These are phyloP conservation scores for Mycosphaerelloides madeirae DNA, from an alignment of 2,329 filamentous ascomycete species.

Conservation along the genomic window DNA sequence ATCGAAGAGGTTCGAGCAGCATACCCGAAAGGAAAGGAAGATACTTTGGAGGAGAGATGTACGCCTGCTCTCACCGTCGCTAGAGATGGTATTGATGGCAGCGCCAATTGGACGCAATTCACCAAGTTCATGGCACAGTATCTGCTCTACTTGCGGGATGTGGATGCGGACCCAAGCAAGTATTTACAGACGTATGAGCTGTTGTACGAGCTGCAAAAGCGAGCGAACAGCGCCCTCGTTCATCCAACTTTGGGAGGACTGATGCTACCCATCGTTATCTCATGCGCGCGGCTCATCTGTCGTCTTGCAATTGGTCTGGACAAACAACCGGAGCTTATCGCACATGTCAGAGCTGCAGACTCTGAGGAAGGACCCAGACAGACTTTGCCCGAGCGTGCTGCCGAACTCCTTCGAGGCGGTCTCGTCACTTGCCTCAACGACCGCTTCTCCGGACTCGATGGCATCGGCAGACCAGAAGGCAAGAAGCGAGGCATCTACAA, in stretches of 20 bases:
- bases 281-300: slow-evolving; percentile 73
- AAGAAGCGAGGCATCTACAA: slow-evolving; percentile 86
- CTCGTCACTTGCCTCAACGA: slow-evolving; percentile 88
- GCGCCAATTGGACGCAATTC: slow-evolving; percentile 71
- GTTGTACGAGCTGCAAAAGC: slow-evolving; percentile 68
- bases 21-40: slow-evolving; percentile 48
- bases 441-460: slow-evolving; percentile 56
- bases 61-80: slow-evolving; percentile 61
- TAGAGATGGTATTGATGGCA: slow-evolving; percentile 59
- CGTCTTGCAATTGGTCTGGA: slow-evolving; percentile 80
- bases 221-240: slow-evolving; percentile 75
- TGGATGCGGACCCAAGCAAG: slow-evolving; percentile 72
- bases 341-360: slow-evolving; percentile 48
- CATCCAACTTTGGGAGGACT: slow-evolving; percentile 75
- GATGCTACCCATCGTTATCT: slow-evolving; percentile 77
- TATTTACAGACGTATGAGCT: slow-evolving; percentile 69
- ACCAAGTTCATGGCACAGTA: slow-evolving; percentile 76
- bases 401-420: slow-evolving; percentile 82
- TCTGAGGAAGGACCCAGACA: slow-evolving; percentile 61
- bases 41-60: slow-evolving; percentile 59
- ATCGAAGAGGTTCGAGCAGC: slow-evolving; percentile 59
- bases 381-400: slow-evolving; percentile 79
- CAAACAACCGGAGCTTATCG: slow-evolving; percentile 70
- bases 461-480: slow-evolving; percentile 64
- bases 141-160: slow-evolving; percentile 73